Evolutionary conservation across 768 basidiomycete species (phyloP), one percentile per base, ranked within the genome.

Genomic region (Leccinum obscurum): DNA sequence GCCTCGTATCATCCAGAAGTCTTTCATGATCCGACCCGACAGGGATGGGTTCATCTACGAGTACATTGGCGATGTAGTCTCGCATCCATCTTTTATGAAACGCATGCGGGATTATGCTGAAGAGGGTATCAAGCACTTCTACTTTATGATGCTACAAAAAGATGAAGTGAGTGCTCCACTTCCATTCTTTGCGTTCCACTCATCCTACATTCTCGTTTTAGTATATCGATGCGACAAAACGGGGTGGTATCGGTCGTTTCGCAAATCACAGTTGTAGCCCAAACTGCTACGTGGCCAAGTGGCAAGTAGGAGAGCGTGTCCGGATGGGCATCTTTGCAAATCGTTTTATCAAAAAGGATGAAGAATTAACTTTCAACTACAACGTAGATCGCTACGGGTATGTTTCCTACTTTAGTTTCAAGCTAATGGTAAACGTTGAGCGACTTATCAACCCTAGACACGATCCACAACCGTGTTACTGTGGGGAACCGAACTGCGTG

Each of bases 131-230:
- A 81, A 85, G 56, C 97, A 98, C 74, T 99, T 98, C 68, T 99
- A 98, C 77, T 99, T 99, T 73, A 99, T 98, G 97, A 95, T 96
- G 91, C 76, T 99, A 60, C 97, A 99, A 77, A 94, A 92, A 71
- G 95, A 96, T 66, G 95, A 98, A 84, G 95, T 94, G 65, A 57
- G 85, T 75, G 15, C 17, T n/a, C n/a, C 26, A 8, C 55, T 58
- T 11, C 50, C 22, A 2, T 60, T 39, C 9, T 32, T 49, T 32
- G n/a, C 52, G 48, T 54, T 46, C 17, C 17, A 7, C 60, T 54
- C 30, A 62, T 17, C 24, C 24, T 49, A 7, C 22, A 46, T 52
- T 5, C 32, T 49, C 53, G 58, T 34, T 24, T 17, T 26, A 95
- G 95, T 99, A 92, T 75, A 95, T 99, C 70, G 97, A 99, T 74